These are phyloP conservation scores for Cladosporium sp. DNA, from an alignment of 2,329 filamentous ascomycete genomes.

Conservation along the genomic window DNA sequence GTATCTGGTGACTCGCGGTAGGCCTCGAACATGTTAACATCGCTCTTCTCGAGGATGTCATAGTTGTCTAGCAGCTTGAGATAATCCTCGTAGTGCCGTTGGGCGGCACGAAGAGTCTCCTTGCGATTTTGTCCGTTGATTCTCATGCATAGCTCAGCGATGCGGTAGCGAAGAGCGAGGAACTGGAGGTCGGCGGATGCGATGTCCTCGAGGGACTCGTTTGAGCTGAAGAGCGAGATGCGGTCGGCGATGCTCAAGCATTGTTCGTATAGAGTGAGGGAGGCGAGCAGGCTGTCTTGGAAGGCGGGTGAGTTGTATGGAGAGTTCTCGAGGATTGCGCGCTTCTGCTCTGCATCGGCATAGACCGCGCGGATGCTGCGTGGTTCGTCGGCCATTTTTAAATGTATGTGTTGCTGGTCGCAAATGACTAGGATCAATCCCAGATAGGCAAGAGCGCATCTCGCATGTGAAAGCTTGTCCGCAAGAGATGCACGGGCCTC, in stretches of 20 bases:
- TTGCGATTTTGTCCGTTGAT: constrained; percentile 62
- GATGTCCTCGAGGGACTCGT: constrained; percentile 86
- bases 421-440: constrained; percentile 5
- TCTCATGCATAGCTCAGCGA: constrained; percentile 77
- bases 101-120: constrained; percentile 62
- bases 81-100: constrained; percentile 75
- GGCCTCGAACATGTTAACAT: constrained; percentile 69
- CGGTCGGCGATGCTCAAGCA: constrained; percentile 69
- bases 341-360: constrained; percentile 56
- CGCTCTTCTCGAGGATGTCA: constrained; percentile 64
- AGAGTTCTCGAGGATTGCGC: constrained; percentile 61
- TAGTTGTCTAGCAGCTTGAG: constrained; percentile 78
- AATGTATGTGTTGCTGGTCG: neutral
- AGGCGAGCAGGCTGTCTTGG: constrained; percentile 65
- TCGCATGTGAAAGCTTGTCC: constrained; percentile 2
- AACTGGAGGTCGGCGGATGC: constrained; percentile 82
- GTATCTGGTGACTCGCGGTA: constrained; percentile 71
- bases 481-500: neutral
- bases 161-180: constrained; percentile 73
- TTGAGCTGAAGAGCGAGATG: constrained; percentile 83
- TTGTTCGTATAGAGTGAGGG: constrained; percentile 72
- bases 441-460: constrained; percentile 10
- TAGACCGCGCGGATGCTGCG: constrained; percentile 59
- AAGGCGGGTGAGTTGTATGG: constrained; percentile 67
- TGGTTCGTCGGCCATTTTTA: constrained; percentile 47